phyloP scores from a whole-genome alignment of 345 rosid genomes.

The Salix viminalis region DNA sequence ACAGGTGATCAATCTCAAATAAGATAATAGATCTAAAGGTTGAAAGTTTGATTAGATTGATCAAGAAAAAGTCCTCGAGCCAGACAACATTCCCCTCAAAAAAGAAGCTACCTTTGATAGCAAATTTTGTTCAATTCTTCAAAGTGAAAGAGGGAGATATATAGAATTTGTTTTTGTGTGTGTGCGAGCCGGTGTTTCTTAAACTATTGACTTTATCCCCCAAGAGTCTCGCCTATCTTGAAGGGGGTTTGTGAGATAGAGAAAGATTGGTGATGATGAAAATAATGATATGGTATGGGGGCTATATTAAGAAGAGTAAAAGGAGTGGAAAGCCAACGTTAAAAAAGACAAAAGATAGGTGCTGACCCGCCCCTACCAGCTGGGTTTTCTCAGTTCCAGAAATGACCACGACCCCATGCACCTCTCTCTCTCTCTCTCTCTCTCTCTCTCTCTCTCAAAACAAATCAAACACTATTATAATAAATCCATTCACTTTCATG shows the following conservation, averaged over 20 bases:
- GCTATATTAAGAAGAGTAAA: constrained; percentile 30
- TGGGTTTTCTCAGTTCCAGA: constrained; percentile 45
- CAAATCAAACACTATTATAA: neutral
- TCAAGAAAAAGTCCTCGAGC: constrained; percentile 66
- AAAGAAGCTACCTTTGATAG: constrained; percentile 31
- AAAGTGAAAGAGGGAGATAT: neutral
- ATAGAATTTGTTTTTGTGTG: neutral
- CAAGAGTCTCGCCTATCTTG: constrained; percentile 57
- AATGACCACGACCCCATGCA: constrained; percentile 67
- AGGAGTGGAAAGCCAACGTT: constrained; percentile 32
- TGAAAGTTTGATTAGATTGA: constrained; percentile 1
- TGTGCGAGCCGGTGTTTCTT: neutral
- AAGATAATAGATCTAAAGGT: constrained; percentile 21
- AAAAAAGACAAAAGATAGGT: constrained; percentile 47
- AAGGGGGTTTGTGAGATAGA: constrained; percentile 40
- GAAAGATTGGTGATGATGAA: constrained; percentile 20
- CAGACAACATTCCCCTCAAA: constrained; percentile 98
- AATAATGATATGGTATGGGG: constrained; percentile 28
- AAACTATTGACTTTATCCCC: constrained; percentile 31
- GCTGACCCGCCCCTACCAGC: constrained; percentile 40
- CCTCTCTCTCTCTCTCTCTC: constrained; percentile 2
- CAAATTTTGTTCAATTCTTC: neutral
- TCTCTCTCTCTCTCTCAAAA: neutral
- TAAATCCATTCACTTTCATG: too few species aligned
- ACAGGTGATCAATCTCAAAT: constrained; percentile 8